Evolutionary conservation across 2,329 filamentous ascomycete species (phyloP).

Genomic region (Epichloe sp.): DNA sequence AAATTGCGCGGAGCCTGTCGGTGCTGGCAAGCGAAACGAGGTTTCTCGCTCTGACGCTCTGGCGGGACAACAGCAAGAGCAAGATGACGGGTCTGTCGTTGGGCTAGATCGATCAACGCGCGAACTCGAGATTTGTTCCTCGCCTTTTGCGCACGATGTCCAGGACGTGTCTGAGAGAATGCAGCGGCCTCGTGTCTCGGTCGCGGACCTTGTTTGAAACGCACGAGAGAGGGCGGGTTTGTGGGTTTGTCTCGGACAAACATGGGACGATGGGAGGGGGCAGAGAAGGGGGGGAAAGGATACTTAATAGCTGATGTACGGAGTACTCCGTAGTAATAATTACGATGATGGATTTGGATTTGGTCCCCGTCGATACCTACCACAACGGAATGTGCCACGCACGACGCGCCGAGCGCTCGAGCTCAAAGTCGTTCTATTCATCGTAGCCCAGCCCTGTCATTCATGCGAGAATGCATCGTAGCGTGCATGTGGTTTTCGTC

Average conservation of each 20-base stretch:
- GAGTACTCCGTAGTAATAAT: background rate
- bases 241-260: constrained; percentile 1
- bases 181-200: background rate
- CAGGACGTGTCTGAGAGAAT: background rate
- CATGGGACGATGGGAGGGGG: background rate
- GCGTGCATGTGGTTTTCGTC: background rate
- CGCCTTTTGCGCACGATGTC: background rate
- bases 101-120: background rate
- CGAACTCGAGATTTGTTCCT: background rate
- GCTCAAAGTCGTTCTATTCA: background rate
- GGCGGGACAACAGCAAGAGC: background rate
- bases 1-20: background rate
- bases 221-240: background rate
- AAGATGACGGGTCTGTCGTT: background rate
- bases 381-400: background rate
- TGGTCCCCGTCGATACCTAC: too few species aligned
- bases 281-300: too few species aligned
- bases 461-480: background rate
- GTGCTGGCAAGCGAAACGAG: constrained; percentile 1
- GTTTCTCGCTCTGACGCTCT: background rate
- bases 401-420: background rate
- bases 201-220: constrained; percentile 1
- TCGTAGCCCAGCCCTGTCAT: background rate
- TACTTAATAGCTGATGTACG: background rate
- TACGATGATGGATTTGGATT: background rate